A percentile compares a stretch with the other conserved stretches of the same genome.
Evolutionary conservation across 2,329 filamentous ascomycete species (phyloP).

Genomic region (Epichloe coenophiala): DNA sequence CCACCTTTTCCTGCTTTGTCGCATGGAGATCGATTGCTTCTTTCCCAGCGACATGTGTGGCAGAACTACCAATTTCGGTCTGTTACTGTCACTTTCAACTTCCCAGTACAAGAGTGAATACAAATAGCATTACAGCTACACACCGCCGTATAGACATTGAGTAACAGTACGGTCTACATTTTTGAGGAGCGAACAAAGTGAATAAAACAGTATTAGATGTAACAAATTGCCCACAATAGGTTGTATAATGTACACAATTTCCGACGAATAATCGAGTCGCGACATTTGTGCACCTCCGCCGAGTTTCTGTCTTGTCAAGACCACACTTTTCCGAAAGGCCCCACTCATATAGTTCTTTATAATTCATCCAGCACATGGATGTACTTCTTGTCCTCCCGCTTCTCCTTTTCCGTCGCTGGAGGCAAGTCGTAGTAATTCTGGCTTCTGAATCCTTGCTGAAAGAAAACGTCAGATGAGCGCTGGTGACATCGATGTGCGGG

Average conservation of each 20-base stretch:
- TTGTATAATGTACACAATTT: constrained; percentile 2
- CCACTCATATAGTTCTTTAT: constrained; percentile 27
- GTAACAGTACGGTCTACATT: too few species aligned
- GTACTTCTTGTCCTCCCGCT: constrained; percentile 90
- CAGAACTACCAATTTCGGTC: not conserved
- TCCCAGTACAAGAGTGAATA: too few species aligned
- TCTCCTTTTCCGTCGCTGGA: constrained; percentile 88
- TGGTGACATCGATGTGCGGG: not conserved
- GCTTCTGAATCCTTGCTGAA: constrained; percentile 79
- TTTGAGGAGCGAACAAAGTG: not conserved
- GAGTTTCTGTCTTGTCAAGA: not conserved
- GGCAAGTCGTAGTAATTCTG: constrained; percentile 84
- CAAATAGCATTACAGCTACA: too few species aligned
- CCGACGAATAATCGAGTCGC: not conserved
- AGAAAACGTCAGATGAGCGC: constrained; percentile 16
- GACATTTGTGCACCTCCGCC: not conserved
- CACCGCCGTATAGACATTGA: too few species aligned
- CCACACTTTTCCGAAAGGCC: not conserved
- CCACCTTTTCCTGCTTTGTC: not conserved
- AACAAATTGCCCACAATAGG: not conserved
- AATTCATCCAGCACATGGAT: constrained; percentile 84
- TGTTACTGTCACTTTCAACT: too few species aligned
- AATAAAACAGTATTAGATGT: not conserved
- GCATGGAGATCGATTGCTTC: too few species aligned
- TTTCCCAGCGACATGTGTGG: not conserved